A percentile compares a stretch with the other conserved stretches of the same genome.
These are phyloP conservation scores for Lycium barbarum DNA, from an alignment of 257 asterid genomes.

Conservation along the genomic window DNA sequence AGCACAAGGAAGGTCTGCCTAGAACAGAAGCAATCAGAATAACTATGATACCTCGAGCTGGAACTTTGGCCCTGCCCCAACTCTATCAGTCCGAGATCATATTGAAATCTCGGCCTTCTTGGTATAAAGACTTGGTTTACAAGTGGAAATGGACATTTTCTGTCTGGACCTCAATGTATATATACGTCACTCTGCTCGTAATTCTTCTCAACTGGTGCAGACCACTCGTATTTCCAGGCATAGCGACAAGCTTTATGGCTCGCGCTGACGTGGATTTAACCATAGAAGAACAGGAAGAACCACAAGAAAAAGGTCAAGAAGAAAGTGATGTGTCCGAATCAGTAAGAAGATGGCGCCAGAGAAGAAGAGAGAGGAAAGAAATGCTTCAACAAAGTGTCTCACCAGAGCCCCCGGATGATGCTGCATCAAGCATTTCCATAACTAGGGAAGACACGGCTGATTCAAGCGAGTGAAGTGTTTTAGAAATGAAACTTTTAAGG, in stretches of 20 bases:
- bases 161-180: slow-evolving; percentile 68
- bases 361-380: slow-evolving; percentile 61
- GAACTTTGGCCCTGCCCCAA: slow-evolving; percentile 67
- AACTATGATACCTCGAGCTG: slow-evolving; percentile 66
- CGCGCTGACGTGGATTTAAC: background rate
- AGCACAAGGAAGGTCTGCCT: slow-evolving; percentile 63
- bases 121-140: slow-evolving; percentile 60
- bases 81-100: slow-evolving; percentile 63
- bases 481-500: background rate
- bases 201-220: slow-evolving; percentile 50
- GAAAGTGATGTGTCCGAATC: slow-evolving; percentile 44
- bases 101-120: slow-evolving; percentile 60
- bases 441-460: slow-evolving; percentile 38
- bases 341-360: slow-evolving; percentile 52
- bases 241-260: slow-evolving; percentile 7
- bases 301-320: slow-evolving; percentile 28
- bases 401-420: slow-evolving; percentile 26
- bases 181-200: slow-evolving; percentile 50
- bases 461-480: slow-evolving; percentile 17
- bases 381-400: slow-evolving; percentile 38
- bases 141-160: slow-evolving; percentile 75
- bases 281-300: slow-evolving; percentile 31
- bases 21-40: slow-evolving; percentile 56
- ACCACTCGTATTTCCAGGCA: slow-evolving; percentile 55
- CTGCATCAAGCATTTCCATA: slow-evolving; percentile 54